Conservation (phyloP, 2,329 filamentous ascomycete genomes). For the Fusarium redolens region DNA sequence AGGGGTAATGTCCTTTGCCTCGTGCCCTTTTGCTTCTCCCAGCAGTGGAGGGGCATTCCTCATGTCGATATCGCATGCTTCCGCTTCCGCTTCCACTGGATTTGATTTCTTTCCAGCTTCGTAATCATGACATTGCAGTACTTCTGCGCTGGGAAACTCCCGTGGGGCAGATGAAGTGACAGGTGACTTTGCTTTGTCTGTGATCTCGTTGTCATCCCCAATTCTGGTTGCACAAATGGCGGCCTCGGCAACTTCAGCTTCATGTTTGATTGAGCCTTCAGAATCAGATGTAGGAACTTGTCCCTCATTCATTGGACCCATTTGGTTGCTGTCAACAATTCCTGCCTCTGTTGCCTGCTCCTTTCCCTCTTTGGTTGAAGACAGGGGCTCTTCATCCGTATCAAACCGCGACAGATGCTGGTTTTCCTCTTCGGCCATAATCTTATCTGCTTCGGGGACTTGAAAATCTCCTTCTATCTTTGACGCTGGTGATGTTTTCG, state of each 20-base stretch:
- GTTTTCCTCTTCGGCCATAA: not conserved
- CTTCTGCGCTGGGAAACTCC: not conserved
- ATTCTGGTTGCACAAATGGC: not conserved
- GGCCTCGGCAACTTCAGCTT: not conserved
- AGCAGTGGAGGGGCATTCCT: not conserved
- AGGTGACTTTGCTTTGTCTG: conserved; percentile 10
- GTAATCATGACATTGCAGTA: not conserved
- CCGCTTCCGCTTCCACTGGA: not conserved
- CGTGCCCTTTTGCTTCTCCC: not conserved
- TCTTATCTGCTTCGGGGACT: not conserved
- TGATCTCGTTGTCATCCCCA: not conserved
- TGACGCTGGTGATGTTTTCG: not conserved
- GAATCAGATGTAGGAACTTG: not conserved
- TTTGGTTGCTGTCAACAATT: not conserved
- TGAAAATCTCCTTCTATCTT: not conserved
- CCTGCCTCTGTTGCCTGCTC: not conserved
- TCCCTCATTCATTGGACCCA: not conserved
- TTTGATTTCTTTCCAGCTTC: not conserved
- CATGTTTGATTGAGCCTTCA: conserved; percentile 10
- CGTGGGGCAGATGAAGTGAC: not conserved
- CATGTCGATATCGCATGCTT: conserved; percentile 20
- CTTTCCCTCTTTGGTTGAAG: not conserved
- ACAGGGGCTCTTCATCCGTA: not conserved
- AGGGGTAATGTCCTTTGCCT: not conserved
- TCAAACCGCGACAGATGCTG: not conserved